Percentiles rank a stretch among this genome's conserved stretches.
Conservation (phyloP, 192 early-diverging fungal species). For the Kickxella alabastrina region DNA sequence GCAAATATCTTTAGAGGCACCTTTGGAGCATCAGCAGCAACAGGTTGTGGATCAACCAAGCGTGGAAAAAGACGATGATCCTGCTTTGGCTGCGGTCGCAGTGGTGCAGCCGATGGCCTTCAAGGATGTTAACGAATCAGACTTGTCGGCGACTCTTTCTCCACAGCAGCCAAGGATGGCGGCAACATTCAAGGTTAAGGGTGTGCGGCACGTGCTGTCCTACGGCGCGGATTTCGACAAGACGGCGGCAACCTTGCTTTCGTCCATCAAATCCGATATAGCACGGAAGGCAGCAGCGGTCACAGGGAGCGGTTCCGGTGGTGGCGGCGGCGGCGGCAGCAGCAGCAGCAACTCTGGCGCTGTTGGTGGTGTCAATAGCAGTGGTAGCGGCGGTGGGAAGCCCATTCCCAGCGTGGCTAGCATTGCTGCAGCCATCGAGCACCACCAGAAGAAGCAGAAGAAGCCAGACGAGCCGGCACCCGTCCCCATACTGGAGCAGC, state of each 20-base stretch:
- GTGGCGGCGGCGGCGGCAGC: constrained; percentile 11
- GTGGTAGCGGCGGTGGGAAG: constrained; percentile 1
- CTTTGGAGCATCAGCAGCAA: too few relatives aligned
- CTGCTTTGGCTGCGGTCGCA: neutral
- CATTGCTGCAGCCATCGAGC: constrained; percentile 46
- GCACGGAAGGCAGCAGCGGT: constrained; percentile 20
- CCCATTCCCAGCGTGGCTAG: constrained; percentile 9
- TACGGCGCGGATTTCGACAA: constrained; percentile 46
- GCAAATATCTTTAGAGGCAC: too few relatives aligned
- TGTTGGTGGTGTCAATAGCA: constrained; percentile 9
- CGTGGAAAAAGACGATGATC: neutral
- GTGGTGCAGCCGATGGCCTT: neutral
- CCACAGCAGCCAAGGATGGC: too few relatives aligned
- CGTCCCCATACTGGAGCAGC: neutral
- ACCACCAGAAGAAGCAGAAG: constrained; percentile 42
- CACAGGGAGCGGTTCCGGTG: neutral
- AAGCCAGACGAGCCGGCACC: constrained; percentile 10
- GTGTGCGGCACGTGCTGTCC: constrained; percentile 44
- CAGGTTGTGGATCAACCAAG: neutral
- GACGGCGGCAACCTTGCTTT: constrained; percentile 43
- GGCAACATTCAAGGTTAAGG: constrained; percentile 45
- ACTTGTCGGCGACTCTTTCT: neutral
- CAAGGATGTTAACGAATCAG: neutral
- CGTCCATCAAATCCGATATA: constrained; percentile 48
- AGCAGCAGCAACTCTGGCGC: neutral